Conservation (phyloP, 2,329 filamentous ascomycete genomes). For the Diaporthe australafricana region DNA sequence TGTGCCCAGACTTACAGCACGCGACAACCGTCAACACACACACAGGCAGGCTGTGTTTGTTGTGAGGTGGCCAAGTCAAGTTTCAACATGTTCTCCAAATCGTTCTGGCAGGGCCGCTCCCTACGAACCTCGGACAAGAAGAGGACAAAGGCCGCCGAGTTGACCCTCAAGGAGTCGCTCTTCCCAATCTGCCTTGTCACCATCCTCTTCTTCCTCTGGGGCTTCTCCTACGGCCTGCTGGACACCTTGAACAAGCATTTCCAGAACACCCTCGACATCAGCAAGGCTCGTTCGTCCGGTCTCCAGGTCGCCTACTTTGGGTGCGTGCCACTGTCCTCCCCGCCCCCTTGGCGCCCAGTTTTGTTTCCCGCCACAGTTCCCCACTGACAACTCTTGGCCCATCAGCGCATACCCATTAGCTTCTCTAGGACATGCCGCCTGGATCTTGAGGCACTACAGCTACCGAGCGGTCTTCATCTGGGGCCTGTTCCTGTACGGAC, state of each 20-base stretch:
- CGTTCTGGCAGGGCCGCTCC: conserved; percentile 58
- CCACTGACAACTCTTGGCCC: background rate
- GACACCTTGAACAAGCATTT: conserved; percentile 68
- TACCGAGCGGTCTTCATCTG: conserved; percentile 76
- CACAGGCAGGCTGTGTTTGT: background rate
- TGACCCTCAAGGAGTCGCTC: conserved; percentile 75
- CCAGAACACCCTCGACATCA: conserved; percentile 66
- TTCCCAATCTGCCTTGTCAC: conserved; percentile 75
- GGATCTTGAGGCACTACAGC: conserved; percentile 72
- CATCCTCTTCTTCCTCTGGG: conserved; percentile 74
- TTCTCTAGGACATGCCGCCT: conserved; percentile 74
- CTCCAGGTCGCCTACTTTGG: conserved; percentile 75
- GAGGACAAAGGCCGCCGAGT: conserved; percentile 59
- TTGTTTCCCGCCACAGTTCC: background rate
- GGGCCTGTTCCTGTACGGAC: conserved; percentile 74
- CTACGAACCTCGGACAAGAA: conserved; percentile 56
- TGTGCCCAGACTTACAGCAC: background rate
- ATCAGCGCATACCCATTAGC: conserved; percentile 74
- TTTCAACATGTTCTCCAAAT: conserved; percentile 55
- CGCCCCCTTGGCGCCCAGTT: conserved; percentile 30
- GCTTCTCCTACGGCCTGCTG: conserved; percentile 67
- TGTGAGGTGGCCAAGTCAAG: background rate
- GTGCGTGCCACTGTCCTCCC: conserved; percentile 47
- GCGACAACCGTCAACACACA: background rate
- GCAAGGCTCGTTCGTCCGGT: conserved; percentile 68